phyloP scores from a whole-genome alignment of 768 basidiomycete species.

The Candolleomyces aberdarensis region DNA sequence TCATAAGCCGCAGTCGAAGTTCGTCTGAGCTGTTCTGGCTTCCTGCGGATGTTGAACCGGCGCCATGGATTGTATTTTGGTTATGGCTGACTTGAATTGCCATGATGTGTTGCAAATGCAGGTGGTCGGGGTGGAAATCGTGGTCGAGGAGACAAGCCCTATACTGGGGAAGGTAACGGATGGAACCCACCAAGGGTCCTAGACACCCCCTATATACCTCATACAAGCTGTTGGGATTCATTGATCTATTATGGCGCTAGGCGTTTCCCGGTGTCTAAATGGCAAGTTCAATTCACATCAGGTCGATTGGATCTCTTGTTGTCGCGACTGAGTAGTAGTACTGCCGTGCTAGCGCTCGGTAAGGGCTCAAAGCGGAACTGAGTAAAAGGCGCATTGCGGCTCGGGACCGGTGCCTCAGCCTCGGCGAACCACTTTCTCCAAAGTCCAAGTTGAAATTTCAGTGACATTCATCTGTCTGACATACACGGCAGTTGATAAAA shows the following conservation, averaged over 20 bases:
- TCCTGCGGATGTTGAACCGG: background rate
- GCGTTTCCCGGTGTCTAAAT: background rate
- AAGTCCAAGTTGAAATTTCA: too few species aligned
- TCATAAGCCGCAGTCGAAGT: constrained; percentile 26
- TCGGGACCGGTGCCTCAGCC: too few species aligned
- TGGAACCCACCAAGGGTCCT: background rate
- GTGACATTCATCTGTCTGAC: too few species aligned
- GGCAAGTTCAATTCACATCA: background rate
- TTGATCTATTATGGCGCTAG: background rate
- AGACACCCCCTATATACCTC: background rate
- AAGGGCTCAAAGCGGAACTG: too few species aligned
- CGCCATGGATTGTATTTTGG: background rate
- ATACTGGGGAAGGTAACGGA: background rate
- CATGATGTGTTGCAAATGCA: background rate
- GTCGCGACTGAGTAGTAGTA: too few species aligned
- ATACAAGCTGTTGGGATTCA: background rate
- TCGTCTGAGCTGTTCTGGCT: background rate
- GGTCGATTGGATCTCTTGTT: background rate
- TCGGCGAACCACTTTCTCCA: too few species aligned
- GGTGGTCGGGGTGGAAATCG: too few species aligned
- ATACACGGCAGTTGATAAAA: too few species aligned
- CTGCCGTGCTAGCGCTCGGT: too few species aligned
- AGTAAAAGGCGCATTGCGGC: too few species aligned
- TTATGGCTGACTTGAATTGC: background rate
- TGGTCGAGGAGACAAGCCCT: too few species aligned